A percentile compares a stretch with the other conserved stretches of the same genome.
Conservation (phyloP, 2,329 filamentous ascomycete genomes). For the Fusarium heterosporum region DNA sequence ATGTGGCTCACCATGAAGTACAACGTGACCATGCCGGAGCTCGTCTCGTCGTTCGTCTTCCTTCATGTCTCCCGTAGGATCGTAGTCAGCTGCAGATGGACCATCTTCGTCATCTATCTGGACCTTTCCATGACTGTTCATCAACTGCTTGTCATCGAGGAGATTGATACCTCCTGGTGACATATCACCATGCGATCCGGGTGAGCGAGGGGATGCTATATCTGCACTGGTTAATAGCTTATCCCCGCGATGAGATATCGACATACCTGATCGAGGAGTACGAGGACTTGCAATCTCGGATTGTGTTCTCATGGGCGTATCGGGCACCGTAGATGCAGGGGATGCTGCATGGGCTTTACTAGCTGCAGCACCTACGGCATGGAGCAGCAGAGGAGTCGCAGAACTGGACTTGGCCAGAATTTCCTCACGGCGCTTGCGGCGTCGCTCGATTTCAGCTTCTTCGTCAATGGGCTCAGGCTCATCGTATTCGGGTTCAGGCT, state of each 20-base stretch:
- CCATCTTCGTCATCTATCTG: slow-evolving; percentile 69
- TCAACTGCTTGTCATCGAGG: slow-evolving; percentile 74
- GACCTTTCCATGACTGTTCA: slow-evolving; percentile 66
- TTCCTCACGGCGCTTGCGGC: slow-evolving; percentile 85
- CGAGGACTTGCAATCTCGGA: slow-evolving; percentile 56
- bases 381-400: slow-evolving; percentile 78
- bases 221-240: slow-evolving; percentile 49
- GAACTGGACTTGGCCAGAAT: slow-evolving; percentile 85
- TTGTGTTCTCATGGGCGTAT: slow-evolving; percentile 53
- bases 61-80: slow-evolving; percentile 88
- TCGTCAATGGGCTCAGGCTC: slow-evolving; percentile 77
- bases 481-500: slow-evolving; percentile 54
- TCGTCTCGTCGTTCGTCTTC: slow-evolving; percentile 81
- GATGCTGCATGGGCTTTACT: slow-evolving; percentile 64
- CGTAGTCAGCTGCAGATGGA: slow-evolving; percentile 92
- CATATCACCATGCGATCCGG: slow-evolving; percentile 62
- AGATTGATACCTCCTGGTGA: slow-evolving; percentile 72
- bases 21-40: slow-evolving; percentile 68
- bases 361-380: slow-evolving; percentile 74
- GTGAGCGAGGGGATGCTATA: slow-evolving; percentile 56
- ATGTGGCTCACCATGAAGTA: slow-evolving; percentile 60
- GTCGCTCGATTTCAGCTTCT: slow-evolving; percentile 84
- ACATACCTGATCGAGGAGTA: slow-evolving; percentile 63
- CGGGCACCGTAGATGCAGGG: slow-evolving; percentile 63
- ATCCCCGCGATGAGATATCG: not conserved